Percentiles rank a stretch among this genome's conserved stretches.
These are phyloP conservation scores for Aspergillus ochraceoroseus DNA, from an alignment of 2,329 filamentous ascomycete genomes.

Conservation along the genomic window DNA sequence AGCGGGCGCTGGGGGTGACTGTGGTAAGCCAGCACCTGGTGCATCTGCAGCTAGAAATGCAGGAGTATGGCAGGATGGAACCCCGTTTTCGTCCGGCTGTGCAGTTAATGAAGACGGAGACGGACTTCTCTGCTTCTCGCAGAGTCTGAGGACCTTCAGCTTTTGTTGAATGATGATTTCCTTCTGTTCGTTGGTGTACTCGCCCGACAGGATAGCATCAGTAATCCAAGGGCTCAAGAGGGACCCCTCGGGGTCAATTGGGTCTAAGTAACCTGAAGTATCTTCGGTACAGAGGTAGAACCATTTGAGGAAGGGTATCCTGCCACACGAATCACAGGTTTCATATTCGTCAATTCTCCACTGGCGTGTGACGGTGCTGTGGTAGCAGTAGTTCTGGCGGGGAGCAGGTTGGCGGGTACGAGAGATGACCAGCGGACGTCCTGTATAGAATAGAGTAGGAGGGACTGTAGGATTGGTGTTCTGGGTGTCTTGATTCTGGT, in stretches of 20 bases:
- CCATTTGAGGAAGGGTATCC: constrained; percentile 59
- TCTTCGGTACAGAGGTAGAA: constrained; percentile 70
- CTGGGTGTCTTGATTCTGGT: neutral
- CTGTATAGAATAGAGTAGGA: neutral
- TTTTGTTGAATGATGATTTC: constrained; percentile 43
- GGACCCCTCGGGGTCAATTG: constrained; percentile 13
- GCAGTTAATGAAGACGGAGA: neutral
- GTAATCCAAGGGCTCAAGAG: constrained; percentile 40
- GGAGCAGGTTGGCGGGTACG: neutral
- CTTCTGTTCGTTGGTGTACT: constrained; percentile 44
- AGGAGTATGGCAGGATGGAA: neutral
- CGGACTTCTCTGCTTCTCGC: constrained; percentile 18
- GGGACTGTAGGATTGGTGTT: neutral
- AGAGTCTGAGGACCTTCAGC: constrained; percentile 24
- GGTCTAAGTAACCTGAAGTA: constrained; percentile 42
- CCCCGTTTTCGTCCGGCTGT: neutral
- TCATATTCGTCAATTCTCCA: constrained; percentile 46
- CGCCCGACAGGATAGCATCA: constrained; percentile 40
- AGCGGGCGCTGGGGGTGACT: neutral
- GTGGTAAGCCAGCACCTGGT: neutral
- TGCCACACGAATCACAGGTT: constrained; percentile 57
- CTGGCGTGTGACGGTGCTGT: constrained; percentile 63
- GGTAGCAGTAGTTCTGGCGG: constrained; percentile 30
- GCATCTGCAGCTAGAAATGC: neutral
- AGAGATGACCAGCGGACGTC: neutral